Evolutionary conservation across 768 basidiomycete species (phyloP).

Genomic region (Naganishia onofrii): DNA sequence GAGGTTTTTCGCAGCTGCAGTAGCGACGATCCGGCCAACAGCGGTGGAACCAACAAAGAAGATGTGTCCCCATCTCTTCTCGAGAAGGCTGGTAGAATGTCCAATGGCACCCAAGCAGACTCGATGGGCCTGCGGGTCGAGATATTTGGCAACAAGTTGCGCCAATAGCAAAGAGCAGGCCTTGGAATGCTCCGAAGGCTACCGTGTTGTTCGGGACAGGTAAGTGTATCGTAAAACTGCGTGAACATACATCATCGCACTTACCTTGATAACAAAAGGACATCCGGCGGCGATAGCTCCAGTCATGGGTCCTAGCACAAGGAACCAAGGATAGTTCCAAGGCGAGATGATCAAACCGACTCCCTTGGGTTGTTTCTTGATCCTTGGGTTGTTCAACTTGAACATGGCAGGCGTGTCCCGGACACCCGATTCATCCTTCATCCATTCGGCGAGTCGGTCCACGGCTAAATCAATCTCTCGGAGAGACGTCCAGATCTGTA

Average conservation of each 20-base stretch:
- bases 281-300: constrained; percentile 52
- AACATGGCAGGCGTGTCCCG: constrained; percentile 44
- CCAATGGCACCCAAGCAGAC: constrained; percentile 46
- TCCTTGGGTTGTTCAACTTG: constrained; percentile 42
- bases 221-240: background rate
- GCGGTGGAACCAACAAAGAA: constrained; percentile 49
- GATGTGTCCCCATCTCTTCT: constrained; percentile 51
- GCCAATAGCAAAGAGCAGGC: constrained; percentile 42
- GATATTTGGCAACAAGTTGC: constrained; percentile 43
- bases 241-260: constrained; percentile 12
- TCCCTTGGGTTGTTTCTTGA: constrained; percentile 51
- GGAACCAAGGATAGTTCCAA: constrained; percentile 50
- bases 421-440: constrained; percentile 43
- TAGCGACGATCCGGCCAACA: constrained; percentile 48
- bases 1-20: constrained; percentile 49
- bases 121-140: constrained; percentile 45
- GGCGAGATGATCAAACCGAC: constrained; percentile 39
- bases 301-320: constrained; percentile 44
- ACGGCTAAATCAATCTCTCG: constrained; percentile 49
- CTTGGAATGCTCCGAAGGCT: constrained; percentile 50
- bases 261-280: constrained; percentile 48
- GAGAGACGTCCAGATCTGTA: constrained; percentile 30
- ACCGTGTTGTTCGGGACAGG: background rate
- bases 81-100: constrained; percentile 43
- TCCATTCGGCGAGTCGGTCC: constrained; percentile 44